These are phyloP conservation scores for Turritis glabra DNA, from an alignment of 345 rosid genomes.

Conservation along the genomic window DNA sequence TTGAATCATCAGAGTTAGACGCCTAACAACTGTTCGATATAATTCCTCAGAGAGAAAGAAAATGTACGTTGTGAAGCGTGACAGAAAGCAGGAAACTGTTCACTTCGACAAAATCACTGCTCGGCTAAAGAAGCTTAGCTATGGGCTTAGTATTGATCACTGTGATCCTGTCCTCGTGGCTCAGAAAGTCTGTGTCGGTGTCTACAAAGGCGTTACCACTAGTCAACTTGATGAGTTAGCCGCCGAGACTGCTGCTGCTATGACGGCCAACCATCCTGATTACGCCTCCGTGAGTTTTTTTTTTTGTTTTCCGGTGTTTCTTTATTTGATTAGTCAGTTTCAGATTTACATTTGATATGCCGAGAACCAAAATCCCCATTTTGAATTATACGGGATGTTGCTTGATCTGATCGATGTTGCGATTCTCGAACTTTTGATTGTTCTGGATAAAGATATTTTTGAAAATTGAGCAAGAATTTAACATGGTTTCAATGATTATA, in stretches of 20 bases:
- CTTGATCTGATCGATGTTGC: not conserved
- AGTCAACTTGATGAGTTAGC: slow-evolving; percentile 95
- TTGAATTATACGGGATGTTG: no score
- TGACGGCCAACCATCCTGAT: slow-evolving; percentile 94
- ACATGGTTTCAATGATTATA: not conserved
- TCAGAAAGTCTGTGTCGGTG: slow-evolving; percentile 94
- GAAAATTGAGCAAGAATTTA: not conserved
- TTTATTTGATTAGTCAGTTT: not conserved
- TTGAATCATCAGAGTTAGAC: not conserved
- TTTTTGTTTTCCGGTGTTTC: no score
- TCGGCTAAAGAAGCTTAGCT: slow-evolving; percentile 83
- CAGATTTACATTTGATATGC: no score
- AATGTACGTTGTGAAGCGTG: slow-evolving; percentile 92
- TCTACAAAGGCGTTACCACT: slow-evolving; percentile 92
- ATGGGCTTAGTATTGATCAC: slow-evolving; percentile 85
- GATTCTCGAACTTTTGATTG: no score
- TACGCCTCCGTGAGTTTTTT: slow-evolving; percentile 75
- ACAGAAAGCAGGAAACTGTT: slow-evolving; percentile 78
- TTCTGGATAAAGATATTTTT: no score
- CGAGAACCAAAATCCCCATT: no score
- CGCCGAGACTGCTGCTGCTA: slow-evolving; percentile 92
- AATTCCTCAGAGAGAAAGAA: slow-evolving; percentile 26
- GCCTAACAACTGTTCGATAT: slow-evolving; percentile 40
- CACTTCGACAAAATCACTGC: slow-evolving; percentile 96
- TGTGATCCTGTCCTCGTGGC: slow-evolving; percentile 91